phyloP scores from a whole-genome alignment of 2,329 filamentous ascomycete species.

The Talaromyces pinophilus region DNA sequence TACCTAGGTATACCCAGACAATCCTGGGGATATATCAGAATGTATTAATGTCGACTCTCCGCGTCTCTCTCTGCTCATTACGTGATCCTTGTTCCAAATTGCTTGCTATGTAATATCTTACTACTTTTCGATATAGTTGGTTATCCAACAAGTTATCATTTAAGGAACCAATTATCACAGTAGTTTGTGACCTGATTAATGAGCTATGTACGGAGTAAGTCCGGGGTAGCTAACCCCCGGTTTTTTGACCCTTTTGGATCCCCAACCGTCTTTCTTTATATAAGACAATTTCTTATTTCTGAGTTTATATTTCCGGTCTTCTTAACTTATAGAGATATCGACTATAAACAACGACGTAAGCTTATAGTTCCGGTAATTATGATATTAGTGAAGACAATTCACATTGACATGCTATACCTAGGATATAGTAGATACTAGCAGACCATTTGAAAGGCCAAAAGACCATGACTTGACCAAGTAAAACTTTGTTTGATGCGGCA shows the following conservation, averaged over 20 bases:
- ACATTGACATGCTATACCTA: not conserved
- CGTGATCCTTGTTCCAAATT: not conserved
- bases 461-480: not conserved
- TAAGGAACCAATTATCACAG: not conserved
- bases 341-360: too few relatives aligned
- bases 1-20: not conserved
- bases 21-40: not conserved
- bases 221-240: not conserved
- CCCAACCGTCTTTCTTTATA: not conserved
- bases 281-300: not conserved
- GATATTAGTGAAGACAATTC: not conserved
- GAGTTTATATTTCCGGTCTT: not conserved
- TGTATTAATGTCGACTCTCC: not conserved
- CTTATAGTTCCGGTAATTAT: not conserved
- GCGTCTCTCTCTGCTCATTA: not conserved
- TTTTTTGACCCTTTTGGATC: not conserved
- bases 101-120: not conserved
- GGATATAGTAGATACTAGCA: not conserved
- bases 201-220: not conserved
- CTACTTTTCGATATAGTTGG: not conserved
- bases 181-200: not conserved
- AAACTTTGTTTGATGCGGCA: not conserved
- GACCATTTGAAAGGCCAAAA: not conserved
- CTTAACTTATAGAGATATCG: too few relatives aligned
- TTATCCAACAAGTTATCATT: not conserved